These are phyloP conservation scores for Aschersonia sp. DNA, from an alignment of 2,329 filamentous ascomycete genomes.

Conservation along the genomic window DNA sequence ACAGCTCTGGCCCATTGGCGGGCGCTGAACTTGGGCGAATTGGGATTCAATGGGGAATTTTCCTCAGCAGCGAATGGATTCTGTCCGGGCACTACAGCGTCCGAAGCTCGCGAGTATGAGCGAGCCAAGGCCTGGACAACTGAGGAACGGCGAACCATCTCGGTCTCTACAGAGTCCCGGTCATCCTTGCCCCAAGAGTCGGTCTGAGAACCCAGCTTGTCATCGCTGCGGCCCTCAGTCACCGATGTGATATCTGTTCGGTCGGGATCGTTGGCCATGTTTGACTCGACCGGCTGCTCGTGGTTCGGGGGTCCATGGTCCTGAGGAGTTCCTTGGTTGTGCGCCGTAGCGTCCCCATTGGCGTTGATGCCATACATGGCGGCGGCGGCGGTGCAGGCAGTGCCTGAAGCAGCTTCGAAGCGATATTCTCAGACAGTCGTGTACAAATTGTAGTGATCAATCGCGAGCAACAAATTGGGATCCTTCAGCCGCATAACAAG, in stretches of 20 bases:
- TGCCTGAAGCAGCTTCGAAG: neutral
- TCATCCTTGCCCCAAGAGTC: constrained; percentile 15
- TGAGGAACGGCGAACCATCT: constrained; percentile 35
- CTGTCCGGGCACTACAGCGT: constrained; percentile 7
- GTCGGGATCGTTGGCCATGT: constrained; percentile 12
- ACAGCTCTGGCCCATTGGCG: constrained; percentile 47
- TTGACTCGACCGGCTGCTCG: constrained; percentile 11
- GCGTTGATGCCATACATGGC: constrained; percentile 14
- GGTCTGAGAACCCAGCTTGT: constrained; percentile 14
- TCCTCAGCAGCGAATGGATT: constrained; percentile 37
- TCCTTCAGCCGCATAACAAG: too few relatives aligned
- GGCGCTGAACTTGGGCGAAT: constrained; percentile 31
- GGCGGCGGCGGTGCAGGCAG: constrained; percentile 1
- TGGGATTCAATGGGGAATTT: constrained; percentile 19
- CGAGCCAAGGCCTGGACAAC: constrained; percentile 41
- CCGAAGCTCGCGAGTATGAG: constrained; percentile 36
- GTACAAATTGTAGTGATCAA: neutral
- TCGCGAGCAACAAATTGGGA: too few relatives aligned
- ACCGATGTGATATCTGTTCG: constrained; percentile 21
- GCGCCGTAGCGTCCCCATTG: constrained; percentile 34
- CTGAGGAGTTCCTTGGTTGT: constrained; percentile 23
- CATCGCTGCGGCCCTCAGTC: constrained; percentile 18
- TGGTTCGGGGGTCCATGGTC: constrained; percentile 11
- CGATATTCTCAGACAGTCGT: neutral
- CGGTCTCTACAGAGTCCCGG: constrained; percentile 13